A percentile compares a stretch with the other conserved stretches of the same genome.
Evolutionary conservation across 768 basidiomycete species (phyloP).

Genomic region (Termitomyces sp.): DNA sequence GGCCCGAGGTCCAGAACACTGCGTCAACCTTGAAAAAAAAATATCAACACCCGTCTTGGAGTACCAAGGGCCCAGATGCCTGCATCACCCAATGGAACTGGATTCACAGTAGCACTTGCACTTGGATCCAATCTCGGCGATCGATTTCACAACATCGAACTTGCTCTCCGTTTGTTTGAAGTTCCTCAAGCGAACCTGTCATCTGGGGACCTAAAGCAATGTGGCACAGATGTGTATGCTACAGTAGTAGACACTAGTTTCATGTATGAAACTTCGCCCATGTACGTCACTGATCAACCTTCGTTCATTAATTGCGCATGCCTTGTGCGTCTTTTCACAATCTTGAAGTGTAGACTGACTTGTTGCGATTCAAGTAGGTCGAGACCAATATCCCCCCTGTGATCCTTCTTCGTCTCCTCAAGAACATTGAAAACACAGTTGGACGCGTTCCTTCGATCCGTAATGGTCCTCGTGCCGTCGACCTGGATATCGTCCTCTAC

Average conservation of each 20-base stretch:
- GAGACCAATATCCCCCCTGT: constrained; percentile 66
- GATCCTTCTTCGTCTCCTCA: constrained; percentile 59
- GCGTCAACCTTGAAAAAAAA: too few relatives aligned
- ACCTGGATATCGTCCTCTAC: constrained; percentile 85
- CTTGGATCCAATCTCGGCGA: constrained; percentile 92
- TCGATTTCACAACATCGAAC: constrained; percentile 76
- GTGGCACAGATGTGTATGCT: constrained; percentile 21
- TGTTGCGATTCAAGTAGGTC: constrained; percentile 45
- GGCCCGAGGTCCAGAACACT: too few relatives aligned
- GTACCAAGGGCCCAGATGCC: background rate
- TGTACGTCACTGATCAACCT: constrained; percentile 94
- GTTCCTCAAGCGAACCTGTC: constrained; percentile 30
- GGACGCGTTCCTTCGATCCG: constrained; percentile 77
- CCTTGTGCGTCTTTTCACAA: constrained; percentile 50
- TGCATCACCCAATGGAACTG: background rate
- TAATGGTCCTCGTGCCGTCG: constrained; percentile 87
- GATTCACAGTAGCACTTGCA: constrained; percentile 54
- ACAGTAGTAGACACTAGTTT: constrained; percentile 76
- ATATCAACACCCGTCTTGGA: background rate
- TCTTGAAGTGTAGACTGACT: background rate
- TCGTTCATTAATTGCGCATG: constrained; percentile 90
- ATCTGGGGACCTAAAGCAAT: constrained; percentile 10
- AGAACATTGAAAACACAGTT: constrained; percentile 67
- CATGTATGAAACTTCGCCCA: constrained; percentile 89
- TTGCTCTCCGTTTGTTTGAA: constrained; percentile 72